Conservation (phyloP, 2,329 filamentous ascomycete species). For the Aspergillus tubingensis region DNA sequence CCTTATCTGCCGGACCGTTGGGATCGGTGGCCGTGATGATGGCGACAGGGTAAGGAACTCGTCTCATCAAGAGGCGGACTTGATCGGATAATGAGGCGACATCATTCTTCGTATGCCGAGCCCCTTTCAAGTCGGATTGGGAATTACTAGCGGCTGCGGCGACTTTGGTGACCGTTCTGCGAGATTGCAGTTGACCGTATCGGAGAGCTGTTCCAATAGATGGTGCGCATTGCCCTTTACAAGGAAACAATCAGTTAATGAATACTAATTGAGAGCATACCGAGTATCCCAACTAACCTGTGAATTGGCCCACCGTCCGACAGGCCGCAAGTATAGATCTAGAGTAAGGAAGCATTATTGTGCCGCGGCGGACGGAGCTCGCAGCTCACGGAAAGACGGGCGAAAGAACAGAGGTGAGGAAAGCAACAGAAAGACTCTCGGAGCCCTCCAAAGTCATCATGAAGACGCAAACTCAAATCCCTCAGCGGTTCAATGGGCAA, state of each 20-base stretch:
- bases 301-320: constrained; percentile 13
- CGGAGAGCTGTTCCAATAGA: neutral
- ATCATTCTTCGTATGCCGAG: neutral
- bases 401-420: constrained; percentile 6
- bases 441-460: constrained; percentile 24
- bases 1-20: constrained; percentile 12
- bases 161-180: constrained; percentile 23
- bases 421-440: constrained; percentile 7
- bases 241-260: neutral
- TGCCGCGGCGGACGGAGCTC: constrained; percentile 24
- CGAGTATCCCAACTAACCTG: neutral
- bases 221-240: neutral
- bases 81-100: constrained; percentile 31
- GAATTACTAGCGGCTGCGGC: neutral
- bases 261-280: too few species aligned
- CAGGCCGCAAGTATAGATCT: constrained; percentile 22
- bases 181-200: constrained; percentile 3
- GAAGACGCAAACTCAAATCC: constrained; percentile 2
- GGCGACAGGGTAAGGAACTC: constrained; percentile 59
- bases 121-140: neutral
- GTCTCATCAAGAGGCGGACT: constrained; percentile 54
- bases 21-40: constrained; percentile 54
- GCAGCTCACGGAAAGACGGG: constrained; percentile 17
- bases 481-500: neutral
- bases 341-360: constrained; percentile 37